Conservation (phyloP, 2,329 filamentous ascomycete species). For the Phialophora chinensis region DNA sequence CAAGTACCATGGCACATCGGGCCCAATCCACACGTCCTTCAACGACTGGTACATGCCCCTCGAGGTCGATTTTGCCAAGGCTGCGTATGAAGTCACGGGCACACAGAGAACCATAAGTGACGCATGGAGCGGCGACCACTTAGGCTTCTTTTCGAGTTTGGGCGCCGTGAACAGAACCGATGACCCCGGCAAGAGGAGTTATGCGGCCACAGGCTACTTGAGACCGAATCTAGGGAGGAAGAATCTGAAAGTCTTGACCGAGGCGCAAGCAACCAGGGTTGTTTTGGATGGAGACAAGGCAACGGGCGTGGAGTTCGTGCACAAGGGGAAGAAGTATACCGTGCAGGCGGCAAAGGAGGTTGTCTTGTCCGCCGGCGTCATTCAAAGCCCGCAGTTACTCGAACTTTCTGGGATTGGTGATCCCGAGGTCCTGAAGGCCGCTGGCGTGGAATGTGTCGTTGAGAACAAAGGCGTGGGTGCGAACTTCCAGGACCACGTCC, state of each 20-base stretch:
- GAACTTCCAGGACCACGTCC: conserved; percentile 56
- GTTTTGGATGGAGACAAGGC: conserved; percentile 41
- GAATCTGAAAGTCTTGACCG: conserved; percentile 56
- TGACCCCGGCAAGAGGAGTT: conserved; percentile 45
- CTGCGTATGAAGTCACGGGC: conserved; percentile 44
- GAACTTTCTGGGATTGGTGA: conserved; percentile 67
- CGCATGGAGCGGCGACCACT: conserved; percentile 34
- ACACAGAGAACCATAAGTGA: conserved; percentile 38
- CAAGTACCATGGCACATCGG: conserved; percentile 38
- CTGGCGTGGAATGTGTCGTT: conserved; percentile 51
- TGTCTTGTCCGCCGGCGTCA: conserved; percentile 64
- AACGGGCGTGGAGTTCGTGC: conserved; percentile 53
- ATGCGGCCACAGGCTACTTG: conserved; percentile 50
- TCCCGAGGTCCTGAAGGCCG: conserved; percentile 47
- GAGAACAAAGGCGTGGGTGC: conserved; percentile 54
- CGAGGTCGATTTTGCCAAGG: conserved; percentile 47
- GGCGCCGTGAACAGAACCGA: conserved; percentile 33
- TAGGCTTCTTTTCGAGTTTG: conserved; percentile 36
- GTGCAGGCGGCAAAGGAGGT: conserved; percentile 56
- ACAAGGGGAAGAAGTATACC: conserved; percentile 46
- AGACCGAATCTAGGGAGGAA: conserved; percentile 45
- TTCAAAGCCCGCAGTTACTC: conserved; percentile 63
- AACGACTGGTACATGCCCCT: conserved; percentile 46
- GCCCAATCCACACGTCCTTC: conserved; percentile 41
- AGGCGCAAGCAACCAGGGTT: conserved; percentile 51